Percentiles rank a stretch among this genome's conserved stretches.
Conservation (phyloP, 306 rosid genomes). For the Chamaecrista fasciculata region DNA sequence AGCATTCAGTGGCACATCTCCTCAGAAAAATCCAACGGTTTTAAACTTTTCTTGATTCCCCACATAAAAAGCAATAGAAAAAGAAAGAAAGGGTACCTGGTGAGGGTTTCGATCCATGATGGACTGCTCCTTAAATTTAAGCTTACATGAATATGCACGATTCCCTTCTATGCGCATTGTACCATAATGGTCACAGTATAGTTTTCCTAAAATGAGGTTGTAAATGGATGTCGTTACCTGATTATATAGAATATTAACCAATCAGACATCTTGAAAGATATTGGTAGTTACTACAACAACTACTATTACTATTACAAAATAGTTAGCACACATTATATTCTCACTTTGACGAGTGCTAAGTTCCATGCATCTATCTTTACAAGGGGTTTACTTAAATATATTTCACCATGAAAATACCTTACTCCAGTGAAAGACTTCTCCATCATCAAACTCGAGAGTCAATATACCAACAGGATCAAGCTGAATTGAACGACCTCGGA, state of each 20-base stretch:
- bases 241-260: conserved; percentile 29
- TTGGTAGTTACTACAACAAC: background rate
- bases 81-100: conserved; percentile 44
- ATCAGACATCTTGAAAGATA: conserved; percentile 1
- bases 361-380: too few species aligned
- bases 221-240: conserved; percentile 83
- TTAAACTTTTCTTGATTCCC: background rate
- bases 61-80: background rate
- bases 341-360: too few species aligned
- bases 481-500: conserved; percentile 84
- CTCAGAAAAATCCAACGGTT: background rate
- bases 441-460: conserved; percentile 73
- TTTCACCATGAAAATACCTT: conserved; percentile 38
- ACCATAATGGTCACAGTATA: conserved; percentile 74
- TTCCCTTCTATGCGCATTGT: conserved; percentile 72
- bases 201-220: conserved; percentile 77
- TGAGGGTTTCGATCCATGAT: conserved; percentile 70
- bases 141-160: conserved; percentile 57
- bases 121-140: conserved; percentile 77
- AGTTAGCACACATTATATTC: too few species aligned
- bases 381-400: too few species aligned
- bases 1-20: background rate
- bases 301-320: too few species aligned
- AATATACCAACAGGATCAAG: conserved; percentile 72
- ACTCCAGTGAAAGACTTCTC: conserved; percentile 72